Base-by-base conservation (phyloP, 2,329 filamentous ascomycete species). In the Neofusicoccum parvum region DNA sequence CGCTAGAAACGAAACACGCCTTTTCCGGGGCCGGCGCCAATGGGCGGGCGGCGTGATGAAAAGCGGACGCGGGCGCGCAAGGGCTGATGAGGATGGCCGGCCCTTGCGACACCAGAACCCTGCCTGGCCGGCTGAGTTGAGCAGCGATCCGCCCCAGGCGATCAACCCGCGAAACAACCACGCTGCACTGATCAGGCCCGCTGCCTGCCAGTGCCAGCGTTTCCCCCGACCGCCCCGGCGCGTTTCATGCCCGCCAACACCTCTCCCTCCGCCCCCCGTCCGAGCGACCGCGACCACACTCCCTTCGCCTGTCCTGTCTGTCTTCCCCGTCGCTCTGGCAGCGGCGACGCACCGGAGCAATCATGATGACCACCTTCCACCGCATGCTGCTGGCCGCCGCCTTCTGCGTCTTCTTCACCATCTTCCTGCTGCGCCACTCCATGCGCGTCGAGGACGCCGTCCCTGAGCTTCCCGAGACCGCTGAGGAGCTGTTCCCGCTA, bases 61-160 rank as follows among this genome's bases (percentile, higher is more conserved):
- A 46, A 43, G 27, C 56, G 56, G 56, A 48, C n/a, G 37, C 37
- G 11, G 23, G 41, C n/a, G n/a, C 32, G 37, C n/a, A 36, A 15
- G 27, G 41, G 41, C 14, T 48, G 56, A 60, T 60, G 56, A 48
- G 56, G 41, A 60, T 60, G 32, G n/a, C 56, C 41, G 37, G 56
- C 43, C 56, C 56, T 60, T 60, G 56, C 56, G 56, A 60, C 56
- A 48, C 43, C 56, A 59, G 54, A 60, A 60, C 56, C 56, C 43
- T 60, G 56, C 43, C 56, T 27, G 9, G 7, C 23, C n/a, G 34
- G 41, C 56, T 60, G 56, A 36, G 56, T 60, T 60, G 14, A 60
- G 56, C 56, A 60, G 56, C 56, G 56, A 60, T 60, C 56, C 56
- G 56, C 56, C 43, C 56, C 56, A 48, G 56, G 54, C 54, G 54